Base-by-base conservation (phyloP, 768 basidiomycete species). In the Tulasnella sp. region DNA sequence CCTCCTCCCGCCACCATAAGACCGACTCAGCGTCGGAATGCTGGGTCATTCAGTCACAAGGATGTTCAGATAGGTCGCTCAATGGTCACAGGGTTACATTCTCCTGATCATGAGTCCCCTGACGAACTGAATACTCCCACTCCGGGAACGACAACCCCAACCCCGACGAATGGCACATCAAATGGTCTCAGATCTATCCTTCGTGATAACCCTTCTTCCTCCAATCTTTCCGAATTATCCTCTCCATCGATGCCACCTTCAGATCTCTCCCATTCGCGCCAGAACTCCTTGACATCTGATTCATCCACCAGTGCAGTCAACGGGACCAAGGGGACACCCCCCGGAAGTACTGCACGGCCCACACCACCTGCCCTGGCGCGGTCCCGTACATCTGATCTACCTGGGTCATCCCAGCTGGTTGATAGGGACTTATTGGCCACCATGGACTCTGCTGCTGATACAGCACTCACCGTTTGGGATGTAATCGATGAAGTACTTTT, bases 21-120 rank as follows among this genome's bases (percentile, higher is more conserved):
- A 22, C 77, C 78, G 24, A 79, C 74, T 43, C 73, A 77, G 20
- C 72, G 90, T 37, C 73, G 91, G 32, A 85, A 93, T 63, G 91
- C 86, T 4, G 91, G 91, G n/a, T 93, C 91, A 3, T 96, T 93
- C 68, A 93, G 91, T 55, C 79, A 74, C 22, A 84, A 88, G 61
- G 91, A 95, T 62, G 83, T 93, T 5, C 82, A 93, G 61, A 79
- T 86, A 45, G 91, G 91, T 34, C 87, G 81, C 65, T 70, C 76
- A 45, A 59, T 67, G 50, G 63, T 60, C 3, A 60, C 62, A 2
- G 58, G 62, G 15, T 45, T 50, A 6, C 43, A 41, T 7, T 27
- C 51, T 1, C 19, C 55, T 4, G 35, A 54, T 19, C 48, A 40
- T 40, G n/a, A 25, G 5, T n/a, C n/a, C 39, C n/a, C 39, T 56